Conservation (phyloP, 2,329 filamentous ascomycete genomes). For the Botrytis deweyae region DNA sequence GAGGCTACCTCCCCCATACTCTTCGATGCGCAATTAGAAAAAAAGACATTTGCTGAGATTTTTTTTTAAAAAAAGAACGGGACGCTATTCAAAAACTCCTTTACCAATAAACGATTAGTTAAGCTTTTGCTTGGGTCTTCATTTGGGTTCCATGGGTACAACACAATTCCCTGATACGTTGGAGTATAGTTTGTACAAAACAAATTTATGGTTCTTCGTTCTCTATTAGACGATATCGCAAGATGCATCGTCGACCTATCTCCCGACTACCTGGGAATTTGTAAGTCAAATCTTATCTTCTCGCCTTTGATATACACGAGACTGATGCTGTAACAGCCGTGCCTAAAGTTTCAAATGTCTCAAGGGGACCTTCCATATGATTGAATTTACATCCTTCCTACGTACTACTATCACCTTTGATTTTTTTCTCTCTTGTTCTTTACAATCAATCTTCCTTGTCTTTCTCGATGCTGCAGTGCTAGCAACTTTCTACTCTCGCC, state of each 20-base stretch:
- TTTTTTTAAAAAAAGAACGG: slow-evolving; percentile 29
- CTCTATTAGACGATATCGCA: background rate
- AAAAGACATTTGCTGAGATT: slow-evolving; percentile 30
- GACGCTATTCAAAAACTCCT: slow-evolving; percentile 37
- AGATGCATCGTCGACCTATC: slow-evolving; percentile 1
- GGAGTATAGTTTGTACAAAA: background rate
- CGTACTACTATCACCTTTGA: background rate
- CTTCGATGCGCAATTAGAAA: slow-evolving; percentile 19
- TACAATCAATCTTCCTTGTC: background rate
- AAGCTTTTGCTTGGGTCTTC: background rate
- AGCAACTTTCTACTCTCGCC: background rate
- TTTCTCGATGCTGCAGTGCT: background rate
- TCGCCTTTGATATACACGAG: background rate
- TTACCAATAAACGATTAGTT: slow-evolving; percentile 30
- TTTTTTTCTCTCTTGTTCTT: slow-evolving; percentile 7
- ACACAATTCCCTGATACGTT: background rate
- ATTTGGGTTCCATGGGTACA: too few relatives aligned
- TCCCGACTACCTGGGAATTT: background rate
- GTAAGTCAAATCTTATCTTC: background rate
- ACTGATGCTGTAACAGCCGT: background rate
- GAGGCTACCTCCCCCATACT: slow-evolving; percentile 28
- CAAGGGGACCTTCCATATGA: background rate
- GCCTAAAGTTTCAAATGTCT: background rate
- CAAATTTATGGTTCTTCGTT: background rate
- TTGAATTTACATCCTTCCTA: background rate